phyloP scores from a whole-genome alignment of 257 asterid species.

The Capsicum chinense region DNA sequence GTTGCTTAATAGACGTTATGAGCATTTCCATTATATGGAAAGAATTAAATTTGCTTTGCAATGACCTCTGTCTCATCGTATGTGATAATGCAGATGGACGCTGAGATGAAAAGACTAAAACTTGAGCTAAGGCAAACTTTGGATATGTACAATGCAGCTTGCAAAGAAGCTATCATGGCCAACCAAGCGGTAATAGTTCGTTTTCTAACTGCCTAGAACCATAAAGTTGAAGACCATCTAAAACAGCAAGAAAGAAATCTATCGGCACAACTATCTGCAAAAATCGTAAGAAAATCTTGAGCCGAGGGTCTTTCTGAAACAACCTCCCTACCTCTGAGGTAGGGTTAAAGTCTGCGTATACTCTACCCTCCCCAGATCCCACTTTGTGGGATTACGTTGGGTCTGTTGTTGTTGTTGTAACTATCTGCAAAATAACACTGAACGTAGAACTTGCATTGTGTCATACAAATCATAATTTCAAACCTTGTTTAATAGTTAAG shows the following conservation, averaged over 20 bases:
- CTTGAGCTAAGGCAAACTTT: constrained; percentile 72
- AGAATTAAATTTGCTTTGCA: neutral
- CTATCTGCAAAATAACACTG: neutral
- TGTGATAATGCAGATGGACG: constrained; percentile 41
- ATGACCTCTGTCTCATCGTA: neutral
- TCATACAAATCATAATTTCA: constrained; percentile 1
- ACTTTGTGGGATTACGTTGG: too few relatives aligned
- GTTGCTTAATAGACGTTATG: constrained; percentile 9
- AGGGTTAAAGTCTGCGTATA: too few relatives aligned
- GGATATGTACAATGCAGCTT: constrained; percentile 73
- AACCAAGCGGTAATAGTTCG: constrained; percentile 55
- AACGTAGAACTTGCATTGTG: constrained; percentile 8
- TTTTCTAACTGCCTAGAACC: constrained; percentile 22
- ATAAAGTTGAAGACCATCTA: constrained; percentile 19
- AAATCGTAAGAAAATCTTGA: too few relatives aligned
- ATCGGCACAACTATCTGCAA: neutral
- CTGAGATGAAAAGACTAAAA: constrained; percentile 56
- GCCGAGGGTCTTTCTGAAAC: too few relatives aligned
- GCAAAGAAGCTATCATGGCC: constrained; percentile 75
- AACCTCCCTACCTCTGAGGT: too few relatives aligned
- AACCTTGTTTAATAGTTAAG: neutral
- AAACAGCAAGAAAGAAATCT: neutral
- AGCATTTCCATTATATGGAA: neutral
- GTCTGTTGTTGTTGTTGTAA: too few relatives aligned
- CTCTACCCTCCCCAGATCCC: too few relatives aligned